A percentile compares a stretch with the other conserved stretches of the same genome.
Conservation (phyloP, 306 rosid genomes). For the Phaseolus lunatus region DNA sequence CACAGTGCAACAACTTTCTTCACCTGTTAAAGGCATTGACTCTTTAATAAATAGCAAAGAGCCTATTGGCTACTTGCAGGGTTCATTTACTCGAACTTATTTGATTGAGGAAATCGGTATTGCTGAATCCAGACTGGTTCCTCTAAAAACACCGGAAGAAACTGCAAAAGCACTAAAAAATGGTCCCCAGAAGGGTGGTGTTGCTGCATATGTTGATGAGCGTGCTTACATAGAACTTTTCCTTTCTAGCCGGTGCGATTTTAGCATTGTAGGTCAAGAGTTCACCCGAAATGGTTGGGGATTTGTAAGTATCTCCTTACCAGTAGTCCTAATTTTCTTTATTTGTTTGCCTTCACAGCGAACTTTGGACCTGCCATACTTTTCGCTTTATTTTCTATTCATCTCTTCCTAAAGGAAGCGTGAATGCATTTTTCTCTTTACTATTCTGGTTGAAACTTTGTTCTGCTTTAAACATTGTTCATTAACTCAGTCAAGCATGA, state of each 20-base stretch:
- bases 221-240: constrained; percentile 89
- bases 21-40: constrained; percentile 84
- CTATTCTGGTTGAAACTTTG: constrained; percentile 3
- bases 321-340: neutral
- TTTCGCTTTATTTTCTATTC: constrained; percentile 15
- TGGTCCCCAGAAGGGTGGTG: constrained; percentile 84
- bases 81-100: constrained; percentile 74
- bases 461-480: neutral
- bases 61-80: constrained; percentile 88
- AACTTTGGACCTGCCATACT: neutral
- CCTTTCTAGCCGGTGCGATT: constrained; percentile 84
- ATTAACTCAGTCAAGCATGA: neutral
- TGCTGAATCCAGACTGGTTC: constrained; percentile 74
- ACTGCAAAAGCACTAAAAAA: constrained; percentile 66
- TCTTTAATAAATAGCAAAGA: constrained; percentile 62
- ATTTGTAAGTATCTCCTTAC: constrained; percentile 75
- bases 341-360: constrained; percentile 1
- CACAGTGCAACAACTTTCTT: constrained; percentile 89
- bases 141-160: constrained; percentile 68
- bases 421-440: constrained; percentile 8
- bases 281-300: constrained; percentile 98
- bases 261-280: constrained; percentile 84
- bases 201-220: constrained; percentile 85
- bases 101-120: constrained; percentile 74
- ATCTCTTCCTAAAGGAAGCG: neutral